A percentile compares a stretch with the other conserved stretches of the same genome.
phyloP scores from a whole-genome alignment of 176 grass and related monocot species.

The Triticum aestivum region IWGSC_CS_RefSeq_v2.1 NC_057814.1:71500749-71501248 shows the following conservation, averaged over 20 bases:
- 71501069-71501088: not conserved
- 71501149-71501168: not conserved
- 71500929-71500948: not conserved
- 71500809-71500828: constrained; percentile 60
- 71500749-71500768: constrained; percentile 39
- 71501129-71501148: not conserved
- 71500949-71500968: not conserved
- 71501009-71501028: not conserved
- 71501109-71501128: not conserved
- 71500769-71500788: constrained; percentile 60
- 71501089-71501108: not conserved
- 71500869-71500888: constrained; percentile 12
- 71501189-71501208: not conserved
- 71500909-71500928: not conserved
- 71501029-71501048: not conserved
- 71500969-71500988: not conserved
- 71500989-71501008: too few relatives aligned
- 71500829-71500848: constrained; percentile 88
- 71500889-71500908: not conserved
- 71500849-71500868: constrained; percentile 61
- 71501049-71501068: not conserved
- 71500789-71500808: constrained; percentile 62
- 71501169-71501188: not conserved
- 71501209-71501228: constrained; percentile 20
- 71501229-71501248: not conserved